These are phyloP conservation scores for Auricularia sp. DNA, from an alignment of 768 basidiomycete genomes.

Conservation along the genomic window DNA sequence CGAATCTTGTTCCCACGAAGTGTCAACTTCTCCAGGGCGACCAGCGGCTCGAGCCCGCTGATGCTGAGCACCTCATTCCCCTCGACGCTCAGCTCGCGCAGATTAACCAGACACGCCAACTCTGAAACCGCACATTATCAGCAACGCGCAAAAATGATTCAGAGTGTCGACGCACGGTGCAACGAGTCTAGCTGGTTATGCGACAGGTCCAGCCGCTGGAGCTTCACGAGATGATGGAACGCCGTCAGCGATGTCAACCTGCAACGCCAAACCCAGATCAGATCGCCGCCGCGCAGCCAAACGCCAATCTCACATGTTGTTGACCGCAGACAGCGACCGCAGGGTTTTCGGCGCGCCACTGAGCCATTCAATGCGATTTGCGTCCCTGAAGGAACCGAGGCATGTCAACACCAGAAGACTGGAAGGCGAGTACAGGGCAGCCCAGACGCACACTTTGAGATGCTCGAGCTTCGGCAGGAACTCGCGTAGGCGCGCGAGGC, in stretches of 20 bases:
- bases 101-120: slow-evolving; percentile 69
- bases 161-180: slow-evolving; percentile 48
- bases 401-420: background rate
- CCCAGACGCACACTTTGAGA: slow-evolving; percentile 57
- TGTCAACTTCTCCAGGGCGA: slow-evolving; percentile 75
- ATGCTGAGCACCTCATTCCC: slow-evolving; percentile 66
- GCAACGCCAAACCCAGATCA: slow-evolving; percentile 10
- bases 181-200: slow-evolving; percentile 83
- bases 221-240: slow-evolving; percentile 73
- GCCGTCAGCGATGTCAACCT: slow-evolving; percentile 83
- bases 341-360: slow-evolving; percentile 65
- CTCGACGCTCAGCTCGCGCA: slow-evolving; percentile 87
- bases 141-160: no score
- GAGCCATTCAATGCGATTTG: slow-evolving; percentile 67
- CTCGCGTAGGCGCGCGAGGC: slow-evolving; percentile 78
- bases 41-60: slow-evolving; percentile 70
- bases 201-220: slow-evolving; percentile 87
- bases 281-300: background rate
- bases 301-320: slow-evolving; percentile 49
- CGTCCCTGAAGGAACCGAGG: slow-evolving; percentile 38
- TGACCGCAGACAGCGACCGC: slow-evolving; percentile 68
- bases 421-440: background rate
- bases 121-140: slow-evolving; percentile 35
- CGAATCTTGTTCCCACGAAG: slow-evolving; percentile 63
- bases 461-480: slow-evolving; percentile 75